These are phyloP conservation scores for Ganoderma leucocontextum DNA, from an alignment of 1,284 basidiomycete genomes.

Conservation along the genomic window DNA sequence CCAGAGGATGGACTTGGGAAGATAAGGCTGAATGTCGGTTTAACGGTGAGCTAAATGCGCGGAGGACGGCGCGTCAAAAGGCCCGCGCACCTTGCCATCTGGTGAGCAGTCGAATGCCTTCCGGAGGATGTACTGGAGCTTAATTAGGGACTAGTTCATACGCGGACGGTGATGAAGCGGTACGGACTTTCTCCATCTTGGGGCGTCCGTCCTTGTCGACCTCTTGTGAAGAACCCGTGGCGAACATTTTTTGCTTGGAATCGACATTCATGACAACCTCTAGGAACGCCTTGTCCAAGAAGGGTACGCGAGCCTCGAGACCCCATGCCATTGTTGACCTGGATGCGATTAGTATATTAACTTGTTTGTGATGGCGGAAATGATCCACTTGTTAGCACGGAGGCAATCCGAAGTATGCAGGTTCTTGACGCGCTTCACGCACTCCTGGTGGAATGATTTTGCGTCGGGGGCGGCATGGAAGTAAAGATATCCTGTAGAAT, in stretches of 20 bases:
- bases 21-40: constrained; percentile 73
- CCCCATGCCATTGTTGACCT: constrained; percentile 99
- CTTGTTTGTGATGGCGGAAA: neutral
- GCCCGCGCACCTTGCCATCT: constrained; percentile 72
- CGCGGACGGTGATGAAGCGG: neutral
- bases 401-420: constrained; percentile 98
- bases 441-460: constrained; percentile 94
- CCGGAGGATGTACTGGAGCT: constrained; percentile 87
- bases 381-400: constrained; percentile 92
- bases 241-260: constrained; percentile 91
- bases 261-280: constrained; percentile 94
- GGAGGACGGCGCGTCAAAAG: neutral
- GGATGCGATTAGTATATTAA: constrained; percentile 7
- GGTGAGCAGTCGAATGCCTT: constrained; percentile 96
- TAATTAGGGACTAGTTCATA: neutral
- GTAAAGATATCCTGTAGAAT: constrained; percentile 88
- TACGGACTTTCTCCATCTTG: constrained; percentile 89
- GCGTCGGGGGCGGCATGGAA: constrained; percentile 98
- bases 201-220: constrained; percentile 87
- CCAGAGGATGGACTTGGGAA: constrained; percentile 96
- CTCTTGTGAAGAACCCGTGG: constrained; percentile 81
- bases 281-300: constrained; percentile 97
- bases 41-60: constrained; percentile 6
- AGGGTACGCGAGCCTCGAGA: constrained; percentile 97
- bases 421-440: constrained; percentile 96